Evolutionary conservation across 2,329 filamentous ascomycete genomes (phyloP), one percentile per base, ranked within the genome.

Genomic region (Dothideomycetes sp.): DNA sequence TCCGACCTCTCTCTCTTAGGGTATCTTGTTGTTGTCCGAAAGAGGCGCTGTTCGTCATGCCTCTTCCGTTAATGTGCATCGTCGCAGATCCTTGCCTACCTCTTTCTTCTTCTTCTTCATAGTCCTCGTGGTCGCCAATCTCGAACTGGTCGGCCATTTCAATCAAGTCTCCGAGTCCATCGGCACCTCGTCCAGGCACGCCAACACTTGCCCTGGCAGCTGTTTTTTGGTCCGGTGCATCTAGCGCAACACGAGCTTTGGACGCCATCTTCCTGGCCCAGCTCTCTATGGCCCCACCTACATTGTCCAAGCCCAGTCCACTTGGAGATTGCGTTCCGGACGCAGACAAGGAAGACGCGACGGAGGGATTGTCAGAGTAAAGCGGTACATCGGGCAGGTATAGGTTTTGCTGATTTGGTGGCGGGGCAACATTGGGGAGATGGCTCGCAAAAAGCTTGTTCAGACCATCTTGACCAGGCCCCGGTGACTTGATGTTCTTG

Each of bases 401-500:
- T 17, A 66, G 62, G 18, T 49, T 46, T 12, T 49, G 49, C 37
- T 87, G 81, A 17, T 82, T 79, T 19, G 62, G 59, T 10, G 67
- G 68, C 3, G 67, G 67, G 3, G 79, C 79, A 17, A 94, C 72
- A 15, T 79, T 79, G 0, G 89, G 88, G 2, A 95, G 61, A 54
- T 94, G 85, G 48, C 85, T 81, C 18, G 78, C 83, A 40, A 91
- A 81, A 67, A 89, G 84, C 31, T 81, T 77, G 57, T 89, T 95
- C 45, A 96, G 65, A 4, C 79, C 77, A 57, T 96, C 89, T 49
- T 81, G 78, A 5, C 84, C 86, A 3, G 89, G 88, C 0, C 89
- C 89, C 0, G 85, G 84, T 10, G 74, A 75, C 38, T 78, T 75
- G 22, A 84, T 77, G 48, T 75, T 77, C 49, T 74, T 75, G 24